A percentile compares a stretch with the other conserved stretches of the same genome.
phyloP scores from a whole-genome alignment of 169 alveolate genomes.

The Eimeria praecox region DNA sequence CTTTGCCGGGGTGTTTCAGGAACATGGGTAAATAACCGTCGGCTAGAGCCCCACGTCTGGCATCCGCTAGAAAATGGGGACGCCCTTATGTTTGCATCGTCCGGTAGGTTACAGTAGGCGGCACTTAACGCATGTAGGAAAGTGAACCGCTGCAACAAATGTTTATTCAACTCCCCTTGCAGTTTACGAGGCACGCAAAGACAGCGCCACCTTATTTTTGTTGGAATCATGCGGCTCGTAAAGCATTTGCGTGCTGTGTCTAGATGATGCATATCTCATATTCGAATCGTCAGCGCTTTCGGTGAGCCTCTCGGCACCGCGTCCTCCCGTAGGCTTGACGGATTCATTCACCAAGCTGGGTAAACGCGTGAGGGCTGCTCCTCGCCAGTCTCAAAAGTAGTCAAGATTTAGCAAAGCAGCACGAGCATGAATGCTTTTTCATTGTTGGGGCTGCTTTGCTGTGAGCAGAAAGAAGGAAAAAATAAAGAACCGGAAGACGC shows the following conservation, averaged over 20 bases:
- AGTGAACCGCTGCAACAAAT: not conserved
- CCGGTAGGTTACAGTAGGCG: not conserved
- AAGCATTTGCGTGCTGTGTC: not conserved
- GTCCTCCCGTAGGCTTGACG: not conserved
- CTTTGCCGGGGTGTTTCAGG: slow-evolving; percentile 3
- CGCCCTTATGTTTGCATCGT: slow-evolving; percentile 20
- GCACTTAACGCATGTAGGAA: not conserved
- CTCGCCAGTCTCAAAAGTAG: not conserved
- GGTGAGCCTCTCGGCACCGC: not conserved
- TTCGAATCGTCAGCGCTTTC: not conserved
- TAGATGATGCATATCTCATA: slow-evolving; percentile 38
- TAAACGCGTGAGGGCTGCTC: not conserved
- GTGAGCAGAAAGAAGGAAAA: not conserved
- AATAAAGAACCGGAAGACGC: not conserved
- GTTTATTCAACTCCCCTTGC: not conserved
- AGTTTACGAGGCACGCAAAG: not conserved
- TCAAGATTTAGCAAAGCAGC: not conserved
- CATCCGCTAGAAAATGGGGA: slow-evolving; percentile 48
- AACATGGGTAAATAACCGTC: slow-evolving; percentile 69
- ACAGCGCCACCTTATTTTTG: not conserved
- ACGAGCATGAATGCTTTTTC: not conserved
- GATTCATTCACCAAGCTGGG: not conserved
- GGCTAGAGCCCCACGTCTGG: slow-evolving; percentile 73
- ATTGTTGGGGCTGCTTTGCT: not conserved
- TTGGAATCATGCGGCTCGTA: not conserved